phyloP scores from a whole-genome alignment of 495 filamentous ascomycete genomes.

The Penicillium simplicissimum region DNA sequence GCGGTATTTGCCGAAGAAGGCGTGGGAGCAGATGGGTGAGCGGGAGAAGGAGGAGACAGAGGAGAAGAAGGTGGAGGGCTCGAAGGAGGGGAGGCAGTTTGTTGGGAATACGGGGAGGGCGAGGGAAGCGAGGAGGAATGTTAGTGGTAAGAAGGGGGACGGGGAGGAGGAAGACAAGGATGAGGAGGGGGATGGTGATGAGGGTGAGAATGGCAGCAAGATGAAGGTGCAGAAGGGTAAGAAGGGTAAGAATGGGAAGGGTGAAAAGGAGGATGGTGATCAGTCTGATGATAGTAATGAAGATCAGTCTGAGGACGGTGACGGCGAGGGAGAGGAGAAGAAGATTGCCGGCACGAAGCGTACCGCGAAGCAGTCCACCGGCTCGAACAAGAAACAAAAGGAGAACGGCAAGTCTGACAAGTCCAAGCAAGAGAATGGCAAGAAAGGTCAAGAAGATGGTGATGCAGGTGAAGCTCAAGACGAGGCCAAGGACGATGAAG shows the following conservation, averaged over 20 bases:
- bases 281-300: neutral
- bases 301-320: neutral
- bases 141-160: slow-evolving; percentile 1
- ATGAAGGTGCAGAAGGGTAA: neutral
- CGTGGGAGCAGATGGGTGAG: slow-evolving; percentile 50
- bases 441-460: neutral
- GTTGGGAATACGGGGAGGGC: slow-evolving; percentile 45
- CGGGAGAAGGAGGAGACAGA: slow-evolving; percentile 47
- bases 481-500: neutral
- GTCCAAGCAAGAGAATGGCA: neutral
- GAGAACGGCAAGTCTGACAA: neutral
- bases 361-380: slow-evolving; percentile 9
- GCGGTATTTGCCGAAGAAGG: slow-evolving; percentile 50
- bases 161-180: neutral
- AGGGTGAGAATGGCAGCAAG: neutral
- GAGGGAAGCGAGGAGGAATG: slow-evolving; percentile 37
- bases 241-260: neutral
- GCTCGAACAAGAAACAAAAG: slow-evolving; percentile 14
- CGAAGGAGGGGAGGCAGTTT: slow-evolving; percentile 47
- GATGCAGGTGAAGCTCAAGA: neutral
- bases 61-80: slow-evolving; percentile 42
- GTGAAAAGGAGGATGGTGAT: neutral
- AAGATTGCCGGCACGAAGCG: slow-evolving; percentile 7
- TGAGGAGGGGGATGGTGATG: neutral
- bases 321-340: slow-evolving; percentile 2